These are phyloP conservation scores for Apiospora arundinis DNA, from an alignment of 2,329 filamentous ascomycete genomes.

Conservation along the genomic window DNA sequence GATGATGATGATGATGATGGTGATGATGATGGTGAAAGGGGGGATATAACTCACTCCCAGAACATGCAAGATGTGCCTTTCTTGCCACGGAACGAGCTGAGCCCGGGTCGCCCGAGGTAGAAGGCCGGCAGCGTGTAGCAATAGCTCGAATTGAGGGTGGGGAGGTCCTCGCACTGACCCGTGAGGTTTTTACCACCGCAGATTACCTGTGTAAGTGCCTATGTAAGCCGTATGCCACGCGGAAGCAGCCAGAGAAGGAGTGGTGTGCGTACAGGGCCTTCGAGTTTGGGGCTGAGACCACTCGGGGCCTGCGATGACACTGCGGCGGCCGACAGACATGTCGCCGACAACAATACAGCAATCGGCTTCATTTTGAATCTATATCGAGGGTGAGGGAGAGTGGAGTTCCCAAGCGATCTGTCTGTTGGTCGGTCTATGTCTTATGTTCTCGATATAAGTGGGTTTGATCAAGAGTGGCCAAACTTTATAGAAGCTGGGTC, in stretches of 20 bases:
- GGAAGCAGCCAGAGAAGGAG: background rate
- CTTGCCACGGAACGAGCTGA: background rate
- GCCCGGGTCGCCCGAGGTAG: background rate
- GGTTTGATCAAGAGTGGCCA: background rate
- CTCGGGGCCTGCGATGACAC: background rate
- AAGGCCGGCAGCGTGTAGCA: background rate
- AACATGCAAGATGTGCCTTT: background rate
- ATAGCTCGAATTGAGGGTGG: background rate
- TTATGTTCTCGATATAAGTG: background rate
- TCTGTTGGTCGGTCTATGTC: background rate
- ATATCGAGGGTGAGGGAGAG: background rate
- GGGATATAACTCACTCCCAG: background rate
- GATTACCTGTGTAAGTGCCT: background rate
- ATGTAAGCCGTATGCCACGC: background rate
- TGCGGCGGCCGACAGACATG: background rate
- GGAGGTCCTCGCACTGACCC: background rate
- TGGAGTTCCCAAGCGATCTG: background rate
- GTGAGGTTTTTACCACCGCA: background rate
- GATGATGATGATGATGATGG: background rate
- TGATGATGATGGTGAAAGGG: background rate
- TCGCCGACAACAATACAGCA: background rate
- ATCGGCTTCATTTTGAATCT: background rate
- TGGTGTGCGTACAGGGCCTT: background rate
- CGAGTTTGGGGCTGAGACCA: background rate
- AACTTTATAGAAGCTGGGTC: background rate